Base-by-base conservation (phyloP, 1,284 basidiomycete species). In the Ganoderma resinaceum region DNA sequence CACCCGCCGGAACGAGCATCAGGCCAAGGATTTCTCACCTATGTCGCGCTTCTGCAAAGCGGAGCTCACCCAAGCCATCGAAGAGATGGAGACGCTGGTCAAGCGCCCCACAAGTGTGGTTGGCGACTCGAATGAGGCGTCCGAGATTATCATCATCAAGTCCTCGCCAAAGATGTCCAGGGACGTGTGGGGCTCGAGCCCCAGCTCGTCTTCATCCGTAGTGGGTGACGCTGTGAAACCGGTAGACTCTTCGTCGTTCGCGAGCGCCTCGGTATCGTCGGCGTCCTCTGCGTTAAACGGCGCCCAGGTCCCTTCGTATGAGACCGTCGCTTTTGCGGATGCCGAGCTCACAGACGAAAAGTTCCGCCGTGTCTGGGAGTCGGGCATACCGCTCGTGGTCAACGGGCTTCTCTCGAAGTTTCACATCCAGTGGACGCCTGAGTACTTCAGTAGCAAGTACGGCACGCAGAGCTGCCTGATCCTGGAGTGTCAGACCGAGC, bases 341-440 rank as follows among this genome's bases (percentile, higher is more conserved):
- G 76, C 81, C 7, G 83, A 87, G 23, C 84, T 95, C 26, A 86
- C 87, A 9, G 87, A 90, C 37, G 82, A 85, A 1, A 75, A 83
- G 9, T 96, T 96, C 80, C 87, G 88, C 63, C 76, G 81, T 9
- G 79, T 95, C 3, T 97, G 95, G 95, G 78, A 80, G 2, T 81
- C 81, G 31, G 95, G 95, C 26, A 84, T 91, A 46, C 93, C 95
- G 0, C 78, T 97, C 16, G 87, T 97, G 23, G 91, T 96, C 55
- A 89, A 88, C 37, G 88, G 86, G 37, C 79, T 94, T 6, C 79
- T 87, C 61, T 74, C 83, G 31, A 87, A 88, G 72, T 91, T 95
- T 79, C 83, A 86, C 71, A 78, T 91, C 67, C 75, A 85, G 63
- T 98, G 96, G 96, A 90, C 86, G 1, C 96, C 97, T 0, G 87